Conservation (phyloP, 352 stramenopile genomes). For the Phytophthora sp. region DNA sequence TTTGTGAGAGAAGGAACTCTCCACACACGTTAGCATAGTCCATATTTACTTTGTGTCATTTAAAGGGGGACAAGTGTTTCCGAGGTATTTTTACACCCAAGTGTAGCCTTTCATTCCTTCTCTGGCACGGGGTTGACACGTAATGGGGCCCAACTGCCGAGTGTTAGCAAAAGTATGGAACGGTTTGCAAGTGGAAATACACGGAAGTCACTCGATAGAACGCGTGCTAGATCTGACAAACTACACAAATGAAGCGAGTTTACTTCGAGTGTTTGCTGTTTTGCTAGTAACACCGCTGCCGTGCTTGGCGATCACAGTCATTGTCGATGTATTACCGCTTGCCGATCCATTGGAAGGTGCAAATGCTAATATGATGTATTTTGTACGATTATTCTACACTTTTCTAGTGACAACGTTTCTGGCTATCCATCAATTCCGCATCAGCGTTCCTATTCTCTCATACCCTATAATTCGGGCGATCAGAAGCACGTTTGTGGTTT, state of each 20-base stretch:
- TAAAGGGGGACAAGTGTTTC: no score
- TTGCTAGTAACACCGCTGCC: background rate
- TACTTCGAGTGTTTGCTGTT: background rate
- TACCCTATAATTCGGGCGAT: background rate
- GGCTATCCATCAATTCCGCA: background rate
- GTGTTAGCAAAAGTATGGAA: no score
- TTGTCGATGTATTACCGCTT: background rate
- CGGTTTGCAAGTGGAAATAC: background rate
- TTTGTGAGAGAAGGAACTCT: no score
- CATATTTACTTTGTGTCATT: no score
- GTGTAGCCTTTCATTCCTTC: no score
- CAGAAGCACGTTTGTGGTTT: background rate
- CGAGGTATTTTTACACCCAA: no score
- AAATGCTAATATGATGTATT: background rate
- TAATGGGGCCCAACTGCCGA: no score
- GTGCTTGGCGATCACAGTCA: background rate
- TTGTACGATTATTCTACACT: background rate
- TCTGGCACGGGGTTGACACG: no score
- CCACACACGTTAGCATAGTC: no score
- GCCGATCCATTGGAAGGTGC: background rate
- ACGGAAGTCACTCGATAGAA: background rate
- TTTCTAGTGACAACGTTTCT: background rate
- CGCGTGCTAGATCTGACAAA: background rate
- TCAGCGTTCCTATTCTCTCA: background rate
- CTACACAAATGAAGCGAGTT: background rate